A percentile compares a stretch with the other conserved stretches of the same genome.
Evolutionary conservation across 2,329 filamentous ascomycete species (phyloP).

Genomic region (Stachybotrys chartarum): DNA sequence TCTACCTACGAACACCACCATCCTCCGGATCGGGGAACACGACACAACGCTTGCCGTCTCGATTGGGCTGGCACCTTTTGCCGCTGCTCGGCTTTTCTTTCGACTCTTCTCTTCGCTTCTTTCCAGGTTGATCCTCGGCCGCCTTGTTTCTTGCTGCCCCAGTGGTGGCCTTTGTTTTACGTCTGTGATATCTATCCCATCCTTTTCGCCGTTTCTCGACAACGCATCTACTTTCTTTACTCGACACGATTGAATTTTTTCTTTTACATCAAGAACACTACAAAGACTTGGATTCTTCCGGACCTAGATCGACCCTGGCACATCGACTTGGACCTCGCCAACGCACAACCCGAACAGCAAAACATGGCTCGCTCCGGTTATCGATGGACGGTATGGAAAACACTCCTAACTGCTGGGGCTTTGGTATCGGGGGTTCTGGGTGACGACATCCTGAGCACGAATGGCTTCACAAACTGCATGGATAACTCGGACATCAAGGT

Average conservation of each 20-base stretch:
- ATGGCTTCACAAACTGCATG: constrained; percentile 69
- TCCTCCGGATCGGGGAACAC: neutral
- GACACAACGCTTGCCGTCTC: neutral
- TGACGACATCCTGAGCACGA: constrained; percentile 68
- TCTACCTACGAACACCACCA: constrained; percentile 1
- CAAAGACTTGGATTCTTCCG: neutral
- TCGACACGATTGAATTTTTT: neutral
- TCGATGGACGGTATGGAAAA: constrained; percentile 21
- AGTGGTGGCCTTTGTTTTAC: constrained; percentile 2
- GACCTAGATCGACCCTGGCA: too few relatives aligned
- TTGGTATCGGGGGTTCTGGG: constrained; percentile 47
- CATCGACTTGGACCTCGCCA: too few relatives aligned
- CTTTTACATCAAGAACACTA: neutral
- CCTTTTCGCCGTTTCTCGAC: neutral
- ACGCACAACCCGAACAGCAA: neutral
- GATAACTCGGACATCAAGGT: constrained; percentile 53
- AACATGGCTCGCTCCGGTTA: constrained; percentile 24
- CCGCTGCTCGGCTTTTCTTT: constrained; percentile 8
- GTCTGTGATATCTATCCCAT: constrained; percentile 4
- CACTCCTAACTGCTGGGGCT: constrained; percentile 24
- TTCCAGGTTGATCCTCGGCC: constrained; percentile 53
- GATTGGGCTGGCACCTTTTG: constrained; percentile 1
- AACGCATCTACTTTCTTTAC: neutral
- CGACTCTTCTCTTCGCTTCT: constrained; percentile 7
- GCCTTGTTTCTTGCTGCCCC: constrained; percentile 19